Conservation (phyloP, 305 asterid genomes). For the Euphrasia arctica region DNA sequence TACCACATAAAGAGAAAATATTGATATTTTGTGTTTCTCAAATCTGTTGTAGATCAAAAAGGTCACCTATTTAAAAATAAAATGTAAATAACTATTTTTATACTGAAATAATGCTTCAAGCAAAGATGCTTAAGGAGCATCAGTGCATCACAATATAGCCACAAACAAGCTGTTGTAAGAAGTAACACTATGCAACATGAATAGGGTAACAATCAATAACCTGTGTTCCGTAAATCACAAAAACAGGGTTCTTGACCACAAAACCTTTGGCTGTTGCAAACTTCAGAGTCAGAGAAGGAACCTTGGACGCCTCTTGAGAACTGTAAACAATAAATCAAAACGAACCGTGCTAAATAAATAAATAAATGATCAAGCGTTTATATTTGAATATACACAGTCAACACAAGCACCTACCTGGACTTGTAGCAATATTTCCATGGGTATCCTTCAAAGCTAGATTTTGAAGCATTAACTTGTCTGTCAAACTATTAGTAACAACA, state of each 20-base stretch:
- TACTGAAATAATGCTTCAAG: constrained; percentile 7
- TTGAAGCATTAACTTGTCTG: constrained; percentile 62
- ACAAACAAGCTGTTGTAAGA: constrained; percentile 13
- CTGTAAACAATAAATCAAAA: constrained; percentile 39
- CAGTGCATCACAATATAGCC: neutral
- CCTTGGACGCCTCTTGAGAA: constrained; percentile 47
- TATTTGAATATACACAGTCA: constrained; percentile 14
- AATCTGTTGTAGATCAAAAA: constrained; percentile 15
- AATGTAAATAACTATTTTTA: neutral
- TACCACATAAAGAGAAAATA: constrained; percentile 25
- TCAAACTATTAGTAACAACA: constrained; percentile 48
- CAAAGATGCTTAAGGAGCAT: constrained; percentile 3
- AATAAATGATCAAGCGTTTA: constrained; percentile 21
- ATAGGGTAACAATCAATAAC: constrained; percentile 34
- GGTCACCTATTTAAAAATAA: neutral
- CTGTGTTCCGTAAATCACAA: constrained; percentile 68
- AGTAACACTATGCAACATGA: constrained; percentile 24
- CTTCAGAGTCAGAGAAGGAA: constrained; percentile 70
- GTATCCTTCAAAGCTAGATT: constrained; percentile 66
- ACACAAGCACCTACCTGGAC: constrained; percentile 46
- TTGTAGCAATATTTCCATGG: constrained; percentile 84
- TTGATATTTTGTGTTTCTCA: constrained; percentile 13
- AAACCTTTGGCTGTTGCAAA: constrained; percentile 60
- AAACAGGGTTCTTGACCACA: constrained; percentile 62
- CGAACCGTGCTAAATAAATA: constrained; percentile 19